A percentile compares a stretch with the other conserved stretches of the same genome.
phyloP scores from a whole-genome alignment of 768 basidiomycete genomes.

The Suillus bovinus region DNA sequence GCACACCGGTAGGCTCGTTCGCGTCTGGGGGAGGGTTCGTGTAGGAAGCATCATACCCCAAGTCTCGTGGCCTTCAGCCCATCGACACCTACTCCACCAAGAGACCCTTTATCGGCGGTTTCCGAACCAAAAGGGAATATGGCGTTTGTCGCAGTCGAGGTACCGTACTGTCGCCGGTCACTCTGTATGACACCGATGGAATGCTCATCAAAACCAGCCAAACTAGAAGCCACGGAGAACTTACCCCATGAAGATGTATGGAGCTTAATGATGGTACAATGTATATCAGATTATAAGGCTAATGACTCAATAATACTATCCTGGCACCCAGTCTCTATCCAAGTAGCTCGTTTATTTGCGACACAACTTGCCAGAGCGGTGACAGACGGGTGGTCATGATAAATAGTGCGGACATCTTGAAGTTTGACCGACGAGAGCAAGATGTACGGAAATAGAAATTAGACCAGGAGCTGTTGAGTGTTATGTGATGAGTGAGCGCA shows the following conservation, averaged over 20 bases:
- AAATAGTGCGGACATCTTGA: neutral
- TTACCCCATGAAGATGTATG: slow-evolving; percentile 45
- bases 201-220: slow-evolving; percentile 30
- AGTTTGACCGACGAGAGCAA: neutral
- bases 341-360: neutral
- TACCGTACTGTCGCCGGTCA: slow-evolving; percentile 26
- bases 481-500: no score
- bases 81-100: no score
- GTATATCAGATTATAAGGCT: neutral
- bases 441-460: neutral
- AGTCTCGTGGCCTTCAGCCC: no score
- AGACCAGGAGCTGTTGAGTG: neutral
- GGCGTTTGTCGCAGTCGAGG: slow-evolving; percentile 54
- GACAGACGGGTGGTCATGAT: neutral
- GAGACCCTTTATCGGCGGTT: no score
- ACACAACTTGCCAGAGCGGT: neutral
- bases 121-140: no score
- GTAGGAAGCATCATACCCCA: no score
- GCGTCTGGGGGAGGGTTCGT: no score
- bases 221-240: slow-evolving; percentile 8
- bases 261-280: slow-evolving; percentile 37
- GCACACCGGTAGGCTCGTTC: no score
- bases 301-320: neutral
- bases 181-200: slow-evolving; percentile 45
- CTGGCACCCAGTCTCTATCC: neutral